Conservation (phyloP, 2,329 filamentous ascomycete species). For the Penicillium crustosum region DNA sequence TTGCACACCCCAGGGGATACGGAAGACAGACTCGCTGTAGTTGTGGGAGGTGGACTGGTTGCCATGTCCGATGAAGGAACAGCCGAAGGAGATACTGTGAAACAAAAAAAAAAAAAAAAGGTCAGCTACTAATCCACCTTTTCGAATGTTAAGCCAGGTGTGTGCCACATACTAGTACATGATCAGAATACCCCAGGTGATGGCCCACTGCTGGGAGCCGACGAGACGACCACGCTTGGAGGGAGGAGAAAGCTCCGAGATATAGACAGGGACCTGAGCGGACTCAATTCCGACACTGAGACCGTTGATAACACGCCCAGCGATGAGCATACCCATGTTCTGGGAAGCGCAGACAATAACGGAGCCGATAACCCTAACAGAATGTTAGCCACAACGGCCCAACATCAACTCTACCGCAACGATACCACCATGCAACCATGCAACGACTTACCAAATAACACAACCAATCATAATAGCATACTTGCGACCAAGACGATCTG, state of each 20-base stretch:
- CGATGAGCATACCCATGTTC: constrained; percentile 67
- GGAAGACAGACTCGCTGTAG: constrained; percentile 55
- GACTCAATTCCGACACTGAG: constrained; percentile 72
- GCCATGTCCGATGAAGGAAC: constrained; percentile 10
- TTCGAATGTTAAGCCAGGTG: constrained; percentile 50
- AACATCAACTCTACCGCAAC: not conserved
- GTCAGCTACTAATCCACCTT: not conserved
- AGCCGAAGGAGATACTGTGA: constrained; percentile 43
- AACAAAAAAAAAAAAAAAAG: not conserved
- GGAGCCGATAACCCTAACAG: constrained; percentile 52
- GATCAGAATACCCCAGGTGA: constrained; percentile 69
- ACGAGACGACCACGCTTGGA: constrained; percentile 63
- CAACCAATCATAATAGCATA: constrained; percentile 52
- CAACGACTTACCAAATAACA: constrained; percentile 45
- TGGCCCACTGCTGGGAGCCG: constrained; percentile 72
- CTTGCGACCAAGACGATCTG: constrained; percentile 56
- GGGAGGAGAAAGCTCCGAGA: constrained; percentile 63
- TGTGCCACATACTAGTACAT: constrained; percentile 65
- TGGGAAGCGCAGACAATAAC: constrained; percentile 61
- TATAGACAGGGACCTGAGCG: constrained; percentile 69
- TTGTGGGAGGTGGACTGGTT: constrained; percentile 28
- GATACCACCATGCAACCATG: not conserved
- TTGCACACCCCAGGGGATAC: constrained; percentile 65
- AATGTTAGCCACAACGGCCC: constrained; percentile 28
- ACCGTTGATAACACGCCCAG: constrained; percentile 68